Evolutionary conservation across 2,329 filamentous ascomycete species (phyloP).

Genomic region (Dryadomyces sulphureus): DNA sequence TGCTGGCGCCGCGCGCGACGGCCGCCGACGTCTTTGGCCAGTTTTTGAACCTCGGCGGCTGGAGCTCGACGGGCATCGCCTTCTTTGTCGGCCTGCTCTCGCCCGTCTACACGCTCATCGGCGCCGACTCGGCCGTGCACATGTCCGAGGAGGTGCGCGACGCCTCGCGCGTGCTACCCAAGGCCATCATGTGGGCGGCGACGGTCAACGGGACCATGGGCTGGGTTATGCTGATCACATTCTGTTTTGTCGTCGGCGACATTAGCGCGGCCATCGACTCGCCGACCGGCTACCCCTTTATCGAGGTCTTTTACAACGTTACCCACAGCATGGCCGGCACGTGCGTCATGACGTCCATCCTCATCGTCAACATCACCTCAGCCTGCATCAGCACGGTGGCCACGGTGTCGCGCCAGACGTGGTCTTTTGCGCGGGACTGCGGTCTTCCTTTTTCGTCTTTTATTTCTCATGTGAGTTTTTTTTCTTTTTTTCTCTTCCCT

Average conservation of each 20-base stretch:
- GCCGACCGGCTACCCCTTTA: constrained; percentile 39
- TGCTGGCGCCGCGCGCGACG: constrained; percentile 12
- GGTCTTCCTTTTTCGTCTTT: constrained; percentile 25
- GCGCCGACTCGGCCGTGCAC: constrained; percentile 20
- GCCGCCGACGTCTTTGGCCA: constrained; percentile 24
- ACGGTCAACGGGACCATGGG: constrained; percentile 21
- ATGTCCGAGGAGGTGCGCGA: constrained; percentile 25
- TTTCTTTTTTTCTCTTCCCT: not conserved
- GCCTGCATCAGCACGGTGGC: constrained; percentile 38
- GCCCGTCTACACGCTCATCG: constrained; percentile 21
- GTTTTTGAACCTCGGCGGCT: constrained; percentile 32
- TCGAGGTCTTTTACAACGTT: constrained; percentile 39
- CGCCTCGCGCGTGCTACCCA: constrained; percentile 19
- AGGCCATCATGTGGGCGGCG: constrained; percentile 21
- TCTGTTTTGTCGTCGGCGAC: constrained; percentile 22
- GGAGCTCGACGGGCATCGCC: constrained; percentile 27
- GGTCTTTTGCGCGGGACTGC: constrained; percentile 36
- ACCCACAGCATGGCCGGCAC: constrained; percentile 31
- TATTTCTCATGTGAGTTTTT: constrained; percentile 20
- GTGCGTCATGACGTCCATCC: constrained; percentile 31
- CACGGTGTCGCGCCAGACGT: constrained; percentile 41
- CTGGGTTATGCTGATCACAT: constrained; percentile 22
- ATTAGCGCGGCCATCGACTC: constrained; percentile 14
- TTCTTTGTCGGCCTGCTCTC: constrained; percentile 31
- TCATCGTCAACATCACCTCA: constrained; percentile 32